Evolutionary conservation across 768 basidiomycete genomes (phyloP).

Genomic region (Holtermannia corniformis): DNA sequence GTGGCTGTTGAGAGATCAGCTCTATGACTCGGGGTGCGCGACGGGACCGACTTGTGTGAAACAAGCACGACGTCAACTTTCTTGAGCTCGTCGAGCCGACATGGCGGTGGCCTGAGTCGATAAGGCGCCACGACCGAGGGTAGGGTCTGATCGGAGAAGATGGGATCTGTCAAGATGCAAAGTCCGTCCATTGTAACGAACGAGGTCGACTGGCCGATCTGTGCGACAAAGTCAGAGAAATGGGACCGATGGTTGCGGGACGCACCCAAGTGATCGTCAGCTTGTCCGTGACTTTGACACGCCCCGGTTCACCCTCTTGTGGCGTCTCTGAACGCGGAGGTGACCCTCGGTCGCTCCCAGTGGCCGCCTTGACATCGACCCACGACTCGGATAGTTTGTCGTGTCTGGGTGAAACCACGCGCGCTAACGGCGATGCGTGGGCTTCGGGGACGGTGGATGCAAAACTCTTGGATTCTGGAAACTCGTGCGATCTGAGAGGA

Average conservation of each 20-base stretch:
- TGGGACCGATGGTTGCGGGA: background rate
- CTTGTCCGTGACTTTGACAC: conserved; percentile 20
- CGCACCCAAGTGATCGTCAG: conserved; percentile 26
- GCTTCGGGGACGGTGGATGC: background rate
- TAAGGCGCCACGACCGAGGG: conserved; percentile 29
- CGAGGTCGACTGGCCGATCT: conserved; percentile 42
- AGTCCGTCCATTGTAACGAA: conserved; percentile 39
- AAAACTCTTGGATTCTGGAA: background rate
- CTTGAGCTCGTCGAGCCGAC: conserved; percentile 28
- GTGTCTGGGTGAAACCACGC: background rate
- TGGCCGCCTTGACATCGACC: background rate
- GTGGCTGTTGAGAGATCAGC: conserved; percentile 25
- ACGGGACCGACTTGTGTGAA: conserved; percentile 34
- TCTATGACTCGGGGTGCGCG: background rate
- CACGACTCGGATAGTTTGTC: background rate
- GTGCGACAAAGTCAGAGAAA: background rate
- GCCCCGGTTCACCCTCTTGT: conserved; percentile 8
- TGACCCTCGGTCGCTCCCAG: background rate
- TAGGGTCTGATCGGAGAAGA: conserved; percentile 35
- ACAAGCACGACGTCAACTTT: conserved; percentile 39
- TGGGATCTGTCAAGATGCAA: conserved; percentile 40
- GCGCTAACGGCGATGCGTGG: background rate
- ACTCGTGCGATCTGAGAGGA: background rate
- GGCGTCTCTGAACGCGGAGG: background rate
- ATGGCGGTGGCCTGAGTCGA: conserved; percentile 36